Evolutionary conservation across 345 rosid genomes (phyloP).

Genomic region (Diplotaxis tenuifolia): DNA sequence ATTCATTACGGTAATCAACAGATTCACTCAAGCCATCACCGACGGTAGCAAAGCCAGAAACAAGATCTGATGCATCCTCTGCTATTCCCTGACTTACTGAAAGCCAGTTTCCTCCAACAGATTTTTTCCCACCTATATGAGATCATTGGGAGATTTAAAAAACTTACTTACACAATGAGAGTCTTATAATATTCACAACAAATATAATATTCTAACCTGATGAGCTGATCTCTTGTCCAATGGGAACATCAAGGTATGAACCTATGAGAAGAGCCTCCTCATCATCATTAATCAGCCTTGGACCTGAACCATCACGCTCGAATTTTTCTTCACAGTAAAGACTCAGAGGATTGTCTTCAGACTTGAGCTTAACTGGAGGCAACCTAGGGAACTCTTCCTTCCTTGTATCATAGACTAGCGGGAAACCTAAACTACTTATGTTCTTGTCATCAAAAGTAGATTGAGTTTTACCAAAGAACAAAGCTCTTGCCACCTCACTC

Average conservation of each 20-base stretch:
- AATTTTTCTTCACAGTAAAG: constrained; percentile 85
- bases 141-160: constrained; percentile 11
- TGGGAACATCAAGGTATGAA: constrained; percentile 84
- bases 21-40: constrained; percentile 97
- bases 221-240: constrained; percentile 87
- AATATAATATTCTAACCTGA: constrained; percentile 61
- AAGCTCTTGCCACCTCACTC: constrained; percentile 87
- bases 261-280: constrained; percentile 51
- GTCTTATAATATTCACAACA: background rate
- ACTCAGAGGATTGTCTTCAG: constrained; percentile 69
- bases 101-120: constrained; percentile 89
- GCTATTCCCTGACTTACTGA: constrained; percentile 97
- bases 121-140: constrained; percentile 65
- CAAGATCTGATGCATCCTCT: constrained; percentile 55
- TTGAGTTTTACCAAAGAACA: constrained; percentile 58
- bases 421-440: constrained; percentile 45
- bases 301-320: constrained; percentile 62
- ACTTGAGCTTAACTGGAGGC: constrained; percentile 95
- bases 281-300: constrained; percentile 43
- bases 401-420: constrained; percentile 30
- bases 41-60: constrained; percentile 95
- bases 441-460: constrained; percentile 52
- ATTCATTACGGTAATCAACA: constrained; percentile 81
- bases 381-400: constrained; percentile 84
- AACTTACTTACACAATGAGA: constrained; percentile 14